Base-by-base conservation (phyloP, 306 rosid genomes). In the Malus sieversii region DNA sequence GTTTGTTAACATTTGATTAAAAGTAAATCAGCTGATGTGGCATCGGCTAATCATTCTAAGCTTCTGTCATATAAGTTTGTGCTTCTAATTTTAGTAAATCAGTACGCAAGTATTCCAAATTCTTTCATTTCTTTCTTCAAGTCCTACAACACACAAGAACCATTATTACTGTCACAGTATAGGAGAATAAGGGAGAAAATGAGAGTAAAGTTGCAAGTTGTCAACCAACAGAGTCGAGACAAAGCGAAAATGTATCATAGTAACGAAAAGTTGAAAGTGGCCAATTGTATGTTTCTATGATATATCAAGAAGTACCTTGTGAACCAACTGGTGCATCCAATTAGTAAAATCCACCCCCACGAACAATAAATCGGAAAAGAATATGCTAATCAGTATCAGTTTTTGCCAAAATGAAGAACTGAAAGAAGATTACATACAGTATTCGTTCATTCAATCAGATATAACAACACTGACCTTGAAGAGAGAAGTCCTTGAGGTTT, bases 401-500 rank as follows among this genome's bases (percentile, higher is more conserved):
- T 71, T 68, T 58, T 51, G n/a, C 3, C 20, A n/a, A 67, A 63
- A 23, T 63, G 42, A 64, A 58, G 51, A 38, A 59, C 32, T 18
- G 68, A 53, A 72, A 67, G n/a, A 77, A 61, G n/a, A 70, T 78
- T 59, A n/a, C 2, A 66, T 25, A 52, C 15, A 0, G 14, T 19
- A 8, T 52, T 23, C 68, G 23, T 38, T 44, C 57, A 71, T 66
- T 52, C 32, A 55, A 77, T 22, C 48, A 68, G 33, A 71, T 65
- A 76, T 68, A 77, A 20, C 3, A 80, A 76, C 65, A 74, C 87
- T 58, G 72, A 91, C 97, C 97, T 86, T 89, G 92, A 76, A 91
- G 85, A 78, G 93, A 89, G 75, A 91, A 91, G 75, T 87, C 97
- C 73, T 91, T 87, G 46, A 91, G 85, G 72, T 83, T 82, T 84